Evolutionary conservation across 345 rosid genomes (phyloP), one percentile per base, ranked within the genome.

Genomic region (Linum trigynum): DNA sequence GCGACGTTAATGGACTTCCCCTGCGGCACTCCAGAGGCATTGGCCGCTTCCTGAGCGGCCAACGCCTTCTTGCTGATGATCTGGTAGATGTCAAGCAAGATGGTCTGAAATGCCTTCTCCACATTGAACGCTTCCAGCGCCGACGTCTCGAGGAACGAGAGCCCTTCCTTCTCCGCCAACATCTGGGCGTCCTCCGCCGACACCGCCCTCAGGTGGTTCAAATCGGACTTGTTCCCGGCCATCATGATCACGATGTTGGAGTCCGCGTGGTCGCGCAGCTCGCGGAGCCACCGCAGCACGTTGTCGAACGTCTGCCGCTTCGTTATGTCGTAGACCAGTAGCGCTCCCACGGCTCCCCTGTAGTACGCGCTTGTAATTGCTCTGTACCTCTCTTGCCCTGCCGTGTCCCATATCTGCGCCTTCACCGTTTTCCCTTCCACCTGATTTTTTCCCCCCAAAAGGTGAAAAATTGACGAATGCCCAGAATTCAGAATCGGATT

Each of bases 331-430:
- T 48, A 48, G 53, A 48, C 53, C 14, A 48, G 53, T 12, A 48
- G 53, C 11, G 53, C 65, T 12, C 65, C 65, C n/a, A 62, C 65
- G 8, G 65, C 50, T 8, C 65, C 65, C 40, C 65, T 39, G 65
- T 62, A 62, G 50, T 62, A 62, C 4, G 65, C 65, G 36, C 51
- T 39, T 14, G 48, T 39, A 15, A 48, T 48, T 48, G 53, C 53
- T 48, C 53, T 48, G 53, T 48, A 48, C 53, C 53, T 48, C 53
- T 62, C 65, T 62, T 62, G 65, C 32, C 65, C 65, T 1, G 65
- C 65, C 50, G 65, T 62, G 51, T 62, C 65, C 65, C 65, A 62
- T 38, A 62, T 62, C 35, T 62, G 65, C 41, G 65, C 65, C 65
- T 62, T 62, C 50, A 62, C 65, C 36, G 65, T 62, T 35, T 62